Evolutionary conservation across 192 early-diverging fungal species (phyloP).

Genomic region (Backusella parvicylindrica): DNA sequence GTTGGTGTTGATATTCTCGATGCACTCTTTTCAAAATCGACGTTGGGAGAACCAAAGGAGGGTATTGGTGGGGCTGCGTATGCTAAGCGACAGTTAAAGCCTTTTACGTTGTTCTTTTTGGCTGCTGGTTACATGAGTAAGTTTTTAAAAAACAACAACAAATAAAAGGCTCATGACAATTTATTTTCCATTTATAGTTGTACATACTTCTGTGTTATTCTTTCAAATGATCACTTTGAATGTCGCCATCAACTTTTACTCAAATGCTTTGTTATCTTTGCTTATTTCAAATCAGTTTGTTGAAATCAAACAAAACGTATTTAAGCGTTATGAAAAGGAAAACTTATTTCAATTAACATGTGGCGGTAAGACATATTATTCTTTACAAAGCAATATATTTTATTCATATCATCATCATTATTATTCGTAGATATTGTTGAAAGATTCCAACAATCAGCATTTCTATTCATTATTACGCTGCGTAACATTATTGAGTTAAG

Average conservation of each 20-base stretch:
- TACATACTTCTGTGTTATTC: conserved; percentile 89
- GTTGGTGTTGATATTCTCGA: conserved; percentile 95
- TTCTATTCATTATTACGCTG: conserved; percentile 85
- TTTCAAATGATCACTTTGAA: conserved; percentile 96
- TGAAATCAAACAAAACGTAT: conserved; percentile 96
- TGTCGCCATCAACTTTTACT: conserved; percentile 95
- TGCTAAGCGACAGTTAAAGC: conserved; percentile 41
- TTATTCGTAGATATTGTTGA: conserved; percentile 91
- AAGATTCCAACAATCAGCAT: conserved; percentile 87
- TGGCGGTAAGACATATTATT: conserved; percentile 54
- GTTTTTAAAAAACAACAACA: not conserved
- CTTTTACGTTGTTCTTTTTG: conserved; percentile 64
- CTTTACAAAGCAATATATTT: not conserved
- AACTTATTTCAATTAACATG: conserved; percentile 95
- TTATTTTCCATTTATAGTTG: conserved; percentile 34
- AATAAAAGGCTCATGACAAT: not conserved
- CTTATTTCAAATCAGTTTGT: conserved; percentile 97
- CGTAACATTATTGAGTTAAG: conserved; percentile 89
- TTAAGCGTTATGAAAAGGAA: conserved; percentile 95
- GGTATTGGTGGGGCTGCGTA: conserved; percentile 20
- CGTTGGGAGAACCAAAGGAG: conserved; percentile 40
- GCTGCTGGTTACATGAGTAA: conserved; percentile 82
- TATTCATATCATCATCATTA: not conserved
- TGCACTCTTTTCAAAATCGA: conserved; percentile 84
- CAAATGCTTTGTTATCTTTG: conserved; percentile 89